Evolutionary conservation across 1,139 yeast species (phyloP), one percentile per base, ranked within the genome.

Genomic region (Hansenula sp.): DNA sequence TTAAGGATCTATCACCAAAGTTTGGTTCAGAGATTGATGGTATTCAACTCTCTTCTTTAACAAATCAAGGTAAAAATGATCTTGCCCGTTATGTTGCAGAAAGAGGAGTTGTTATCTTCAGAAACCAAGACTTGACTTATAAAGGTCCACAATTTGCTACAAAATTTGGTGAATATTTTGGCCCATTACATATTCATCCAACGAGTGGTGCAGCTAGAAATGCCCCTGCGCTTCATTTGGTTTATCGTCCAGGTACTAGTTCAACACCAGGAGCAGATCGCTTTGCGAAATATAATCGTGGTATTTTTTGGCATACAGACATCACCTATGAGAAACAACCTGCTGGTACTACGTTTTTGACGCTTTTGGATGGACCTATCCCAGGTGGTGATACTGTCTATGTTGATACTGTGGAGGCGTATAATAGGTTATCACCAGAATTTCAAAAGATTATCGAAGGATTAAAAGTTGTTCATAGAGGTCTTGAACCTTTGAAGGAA

Each of bases 351-450:
- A 82, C 89, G 2, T 68, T 79, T 37, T 73, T 82, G 52, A 68
- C 77, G 39, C 71, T 78, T 41, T 60, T 76, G 40, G 80, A 70
- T 48, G 82, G 79, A 30, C 82, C 88, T 24, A 71, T 68, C 33
- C 56, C 73, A 19, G 89, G 89, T 40, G 88, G 88, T 40, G 89
- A 82, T 57, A 82, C 90, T 12, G 64, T 77, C 42, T 82, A 82
- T 65, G 70, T 76, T 14, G 80, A 77, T 47, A 69, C 77, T 24
- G 71, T 73, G 41, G 85, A 79, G 46, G 78, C 84, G 10, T 82
- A 80, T 60, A 77, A 80, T 45, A 65, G 83, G 50, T 67, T 82
- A 44, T 80, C 88, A 2, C 83, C 84, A 9, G 67, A 66, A 10
- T 69, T 82, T 56, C 71, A 75, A 55, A 61, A 71, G 46, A 68